Base-by-base conservation (phyloP, 1,139 yeast species). In the Geotrichum candidum region DNA sequence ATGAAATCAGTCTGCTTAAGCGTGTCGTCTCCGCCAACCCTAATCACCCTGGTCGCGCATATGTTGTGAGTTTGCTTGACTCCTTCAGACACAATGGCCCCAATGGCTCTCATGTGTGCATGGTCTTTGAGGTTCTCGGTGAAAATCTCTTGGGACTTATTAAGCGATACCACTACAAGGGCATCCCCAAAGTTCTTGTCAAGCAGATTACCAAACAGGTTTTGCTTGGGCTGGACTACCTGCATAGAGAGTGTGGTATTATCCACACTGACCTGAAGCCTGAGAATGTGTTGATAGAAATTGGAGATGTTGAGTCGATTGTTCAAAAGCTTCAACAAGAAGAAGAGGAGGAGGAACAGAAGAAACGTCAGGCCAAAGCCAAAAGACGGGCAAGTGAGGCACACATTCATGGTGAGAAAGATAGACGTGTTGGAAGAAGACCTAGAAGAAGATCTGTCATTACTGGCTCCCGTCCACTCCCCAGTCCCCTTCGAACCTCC, bases 201-300 rank as follows among this genome's bases (percentile, higher is more conserved):
- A 87, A 90, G 73, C 95, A 87, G 73, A 87, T 90, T 58, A 84
- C 95, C 9, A 86, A 85, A 67, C 96, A 90, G 73, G 80, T 90
- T 51, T 76, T 90, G 59, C 78, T 87, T 25, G 90, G 94, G 0
- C 77, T 89, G 65, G 96, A 90, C 73, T 90, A 87, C 71, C 76
- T 90, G 66, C 97, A 90, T 72, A 77, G 94, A 54, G 86, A 83
- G 67, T 88, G 96, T 74, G 96, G 96, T 15, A 86, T 90, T 46
- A 88, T 90, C 64, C 97, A 90, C 74, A 90, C 97, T 0, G 97
- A 90, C 71, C 78, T 90, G 65, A 90, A 90, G 73, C 97, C 97
- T 0, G 97, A 90, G 72, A 90, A 90, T 72, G 87, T 90, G n/a
- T 76, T 90, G 65, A 81, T 90, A 57, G 91, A 88, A 69, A 86